Conservation (phyloP, 352 stramenopile species). For the Globisporangium ultimum region DNA sequence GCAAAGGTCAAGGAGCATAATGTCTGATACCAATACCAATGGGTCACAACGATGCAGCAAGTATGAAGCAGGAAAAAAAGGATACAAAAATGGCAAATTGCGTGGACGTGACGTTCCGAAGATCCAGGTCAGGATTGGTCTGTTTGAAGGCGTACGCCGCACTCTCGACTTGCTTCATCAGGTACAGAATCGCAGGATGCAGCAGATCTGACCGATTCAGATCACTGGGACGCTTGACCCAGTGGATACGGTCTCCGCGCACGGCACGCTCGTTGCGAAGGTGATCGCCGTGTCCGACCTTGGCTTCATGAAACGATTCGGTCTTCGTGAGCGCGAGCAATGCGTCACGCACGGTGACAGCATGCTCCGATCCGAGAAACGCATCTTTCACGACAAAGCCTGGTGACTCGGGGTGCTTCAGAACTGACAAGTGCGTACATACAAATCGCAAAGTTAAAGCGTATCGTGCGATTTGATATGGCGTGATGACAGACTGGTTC, state of each 20-base stretch:
- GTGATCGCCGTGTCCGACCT: conserved; percentile 37
- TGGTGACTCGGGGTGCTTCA: conserved; percentile 43
- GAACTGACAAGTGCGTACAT: conserved; percentile 19
- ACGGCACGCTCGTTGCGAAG: conserved; percentile 34
- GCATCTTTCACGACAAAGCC: conserved; percentile 50
- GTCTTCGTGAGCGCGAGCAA: conserved; percentile 26
- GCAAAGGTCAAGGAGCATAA: conserved; percentile 5
- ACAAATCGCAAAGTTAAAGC: neutral
- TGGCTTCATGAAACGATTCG: conserved; percentile 42
- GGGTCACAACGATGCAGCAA: conserved; percentile 1
- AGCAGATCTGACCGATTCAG: conserved; percentile 23
- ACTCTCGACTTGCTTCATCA: conserved; percentile 47
- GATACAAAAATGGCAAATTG: conserved; percentile 77
- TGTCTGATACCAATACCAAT: neutral
- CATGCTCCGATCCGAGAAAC: conserved; percentile 39
- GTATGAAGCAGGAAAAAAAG: conserved; percentile 5
- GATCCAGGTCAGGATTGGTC: conserved; percentile 37
- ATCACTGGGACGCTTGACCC: conserved; percentile 46
- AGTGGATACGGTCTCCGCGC: conserved; percentile 67
- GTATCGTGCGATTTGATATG: too few species aligned
- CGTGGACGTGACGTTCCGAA: conserved; percentile 68
- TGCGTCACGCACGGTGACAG: conserved; percentile 33
- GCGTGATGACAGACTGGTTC: too few species aligned
- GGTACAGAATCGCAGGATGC: conserved; percentile 31
- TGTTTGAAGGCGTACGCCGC: conserved; percentile 57